Percentiles rank a stretch among this genome's conserved stretches.
These are phyloP conservation scores for Schrenkiella parvula DNA, from an alignment of 345 rosid genomes.

Conservation along the genomic window DNA sequence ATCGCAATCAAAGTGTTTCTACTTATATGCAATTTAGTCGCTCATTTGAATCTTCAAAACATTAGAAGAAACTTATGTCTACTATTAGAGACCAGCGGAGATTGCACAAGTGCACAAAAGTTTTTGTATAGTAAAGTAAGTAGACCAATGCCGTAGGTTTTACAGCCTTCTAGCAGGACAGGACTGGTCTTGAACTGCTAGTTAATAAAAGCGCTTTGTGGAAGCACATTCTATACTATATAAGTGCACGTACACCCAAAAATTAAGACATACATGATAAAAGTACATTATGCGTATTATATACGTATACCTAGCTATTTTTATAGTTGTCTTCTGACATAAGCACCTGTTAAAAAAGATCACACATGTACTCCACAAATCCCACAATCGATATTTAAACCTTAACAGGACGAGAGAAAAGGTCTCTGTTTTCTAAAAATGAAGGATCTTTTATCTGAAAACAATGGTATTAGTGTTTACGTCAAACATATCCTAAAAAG, in stretches of 20 bases:
- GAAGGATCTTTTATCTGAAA: neutral
- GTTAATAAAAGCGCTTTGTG: neutral
- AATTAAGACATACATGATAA: neutral
- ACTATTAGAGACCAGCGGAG: neutral
- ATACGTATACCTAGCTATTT: neutral
- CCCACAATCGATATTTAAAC: neutral
- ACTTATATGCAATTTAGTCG: constrained; percentile 10
- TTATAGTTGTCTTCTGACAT: neutral
- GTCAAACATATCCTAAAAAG: neutral
- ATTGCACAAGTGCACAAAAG: neutral
- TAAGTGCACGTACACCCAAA: neutral
- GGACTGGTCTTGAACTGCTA: neutral
- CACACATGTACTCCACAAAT: neutral
- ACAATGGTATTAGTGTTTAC: neutral
- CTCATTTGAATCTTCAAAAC: constrained; percentile 6
- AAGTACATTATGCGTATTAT: neutral
- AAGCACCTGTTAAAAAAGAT: neutral
- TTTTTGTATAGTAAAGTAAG: no score
- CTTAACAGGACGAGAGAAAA: neutral
- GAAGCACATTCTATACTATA: neutral
- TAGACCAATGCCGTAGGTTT: no score
- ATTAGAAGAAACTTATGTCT: neutral
- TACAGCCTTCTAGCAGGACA: no score
- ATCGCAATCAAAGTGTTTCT: neutral
- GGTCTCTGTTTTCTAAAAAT: neutral